A percentile compares a stretch with the other conserved stretches of the same genome.
Conservation (phyloP, 2,329 filamentous ascomycete genomes). For the Fusarium sp. region DNA sequence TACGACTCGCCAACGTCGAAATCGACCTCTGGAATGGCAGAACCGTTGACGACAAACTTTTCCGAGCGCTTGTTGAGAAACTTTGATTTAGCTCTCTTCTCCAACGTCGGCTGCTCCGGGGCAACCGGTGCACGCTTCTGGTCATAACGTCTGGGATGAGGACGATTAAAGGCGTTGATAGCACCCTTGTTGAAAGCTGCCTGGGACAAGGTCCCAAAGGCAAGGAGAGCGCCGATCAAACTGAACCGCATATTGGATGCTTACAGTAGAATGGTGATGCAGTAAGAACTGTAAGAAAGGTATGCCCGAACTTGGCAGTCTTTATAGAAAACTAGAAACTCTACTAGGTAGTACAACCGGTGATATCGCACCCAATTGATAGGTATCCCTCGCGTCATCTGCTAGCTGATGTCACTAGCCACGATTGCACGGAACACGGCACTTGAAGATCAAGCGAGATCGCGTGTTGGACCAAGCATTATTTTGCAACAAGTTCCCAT, state of each 20-base stretch:
- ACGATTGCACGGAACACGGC: slow-evolving; percentile 28
- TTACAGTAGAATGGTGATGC: slow-evolving; percentile 1
- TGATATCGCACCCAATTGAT: neutral
- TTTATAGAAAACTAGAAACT: slow-evolving; percentile 12
- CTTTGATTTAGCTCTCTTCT: slow-evolving; percentile 33
- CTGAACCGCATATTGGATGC: slow-evolving; percentile 42
- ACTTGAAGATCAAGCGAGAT: slow-evolving; percentile 16
- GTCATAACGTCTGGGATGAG: slow-evolving; percentile 24
- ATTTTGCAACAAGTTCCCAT: neutral
- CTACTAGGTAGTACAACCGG: neutral
- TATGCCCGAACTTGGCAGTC: neutral
- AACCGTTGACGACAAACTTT: slow-evolving; percentile 74
- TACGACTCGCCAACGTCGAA: slow-evolving; percentile 79
- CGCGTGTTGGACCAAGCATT: slow-evolving; percentile 7
- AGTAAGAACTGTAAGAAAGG: neutral
- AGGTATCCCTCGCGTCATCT: slow-evolving; percentile 10
- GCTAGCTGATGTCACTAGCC: slow-evolving; percentile 19
- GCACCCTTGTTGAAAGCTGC: slow-evolving; percentile 46
- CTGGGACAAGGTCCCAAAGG: slow-evolving; percentile 44
- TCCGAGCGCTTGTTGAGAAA: slow-evolving; percentile 44
- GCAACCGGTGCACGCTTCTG: slow-evolving; percentile 22
- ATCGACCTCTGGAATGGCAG: slow-evolving; percentile 74
- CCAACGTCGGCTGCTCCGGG: slow-evolving; percentile 8
- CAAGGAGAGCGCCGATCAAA: slow-evolving; percentile 37
- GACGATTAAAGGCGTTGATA: slow-evolving; percentile 39